These are phyloP conservation scores for Pneumocystis jirovecii DNA, from an alignment of 1,139 yeast species.

Conservation along the genomic window DNA sequence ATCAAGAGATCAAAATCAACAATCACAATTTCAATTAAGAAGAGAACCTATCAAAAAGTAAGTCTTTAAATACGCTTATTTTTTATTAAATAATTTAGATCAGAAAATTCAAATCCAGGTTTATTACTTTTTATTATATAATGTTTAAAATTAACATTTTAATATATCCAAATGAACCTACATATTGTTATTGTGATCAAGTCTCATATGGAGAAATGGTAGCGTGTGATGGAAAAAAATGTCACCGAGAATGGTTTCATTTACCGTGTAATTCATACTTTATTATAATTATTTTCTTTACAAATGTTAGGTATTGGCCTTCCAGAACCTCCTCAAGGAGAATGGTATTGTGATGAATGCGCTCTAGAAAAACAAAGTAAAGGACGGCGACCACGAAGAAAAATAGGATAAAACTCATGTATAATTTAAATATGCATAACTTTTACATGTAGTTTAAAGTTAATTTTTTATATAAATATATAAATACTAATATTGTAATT, in stretches of 20 bases:
- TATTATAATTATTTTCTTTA: background rate
- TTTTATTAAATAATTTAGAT: background rate
- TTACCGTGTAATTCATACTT: constrained; percentile 43
- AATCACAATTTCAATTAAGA: background rate
- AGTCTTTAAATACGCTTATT: background rate
- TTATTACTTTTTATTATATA: background rate
- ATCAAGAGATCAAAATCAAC: background rate
- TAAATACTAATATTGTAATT: background rate
- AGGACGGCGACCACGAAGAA: constrained; percentile 1
- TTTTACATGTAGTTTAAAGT: background rate
- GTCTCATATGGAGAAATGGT: constrained; percentile 98
- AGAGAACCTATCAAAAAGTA: background rate
- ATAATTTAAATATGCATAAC: background rate
- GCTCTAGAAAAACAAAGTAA: background rate
- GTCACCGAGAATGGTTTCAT: constrained; percentile 95
- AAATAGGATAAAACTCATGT: background rate
- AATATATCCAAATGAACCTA: constrained; percentile 40
- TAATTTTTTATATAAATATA: background rate
- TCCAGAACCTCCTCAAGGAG: constrained; percentile 81
- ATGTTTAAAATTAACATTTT: background rate
- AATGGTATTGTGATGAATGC: constrained; percentile 96
- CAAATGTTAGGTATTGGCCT: constrained; percentile 42
- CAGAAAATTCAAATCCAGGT: background rate
- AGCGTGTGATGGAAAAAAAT: constrained; percentile 90
- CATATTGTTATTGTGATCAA: constrained; percentile 90